Evolutionary conservation across 306 rosid species (phyloP).

Genomic region (Vigna radiata): DNA sequence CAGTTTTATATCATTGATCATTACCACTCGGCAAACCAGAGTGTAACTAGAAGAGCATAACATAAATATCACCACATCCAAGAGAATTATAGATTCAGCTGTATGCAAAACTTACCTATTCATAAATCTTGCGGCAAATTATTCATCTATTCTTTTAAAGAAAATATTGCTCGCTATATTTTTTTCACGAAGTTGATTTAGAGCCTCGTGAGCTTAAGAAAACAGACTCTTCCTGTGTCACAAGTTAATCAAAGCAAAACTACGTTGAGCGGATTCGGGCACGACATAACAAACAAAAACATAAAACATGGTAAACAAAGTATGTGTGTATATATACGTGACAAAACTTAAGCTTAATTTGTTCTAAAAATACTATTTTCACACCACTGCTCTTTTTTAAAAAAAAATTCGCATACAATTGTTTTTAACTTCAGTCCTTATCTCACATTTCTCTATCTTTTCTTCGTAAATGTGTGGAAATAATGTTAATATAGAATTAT

Average conservation of each 20-base stretch:
- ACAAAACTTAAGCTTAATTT: no score
- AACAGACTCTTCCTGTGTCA: not conserved
- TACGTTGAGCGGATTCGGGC: no score
- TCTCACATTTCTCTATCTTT: no score
- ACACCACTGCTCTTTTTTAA: no score
- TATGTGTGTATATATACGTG: no score
- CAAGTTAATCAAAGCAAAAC: not conserved
- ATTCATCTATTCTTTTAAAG: not conserved
- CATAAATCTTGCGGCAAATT: not conserved
- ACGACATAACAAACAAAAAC: no score
- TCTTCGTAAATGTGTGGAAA: no score
- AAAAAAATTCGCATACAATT: no score
- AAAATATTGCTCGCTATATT: not conserved
- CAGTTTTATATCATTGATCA: not conserved
- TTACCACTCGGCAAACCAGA: constrained; percentile 14
- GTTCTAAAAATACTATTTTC: no score
- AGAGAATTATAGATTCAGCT: not conserved
- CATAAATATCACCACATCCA: not conserved
- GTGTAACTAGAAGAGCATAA: not conserved
- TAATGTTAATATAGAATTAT: no score
- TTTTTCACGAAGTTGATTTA: not conserved
- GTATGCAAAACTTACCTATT: constrained; percentile 18
- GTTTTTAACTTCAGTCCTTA: no score
- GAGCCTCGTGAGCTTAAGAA: not conserved
- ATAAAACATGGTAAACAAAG: no score